Conservation (phyloP, 2,329 filamentous ascomycete genomes). For the Penicillium sclerotiorum region DNA sequence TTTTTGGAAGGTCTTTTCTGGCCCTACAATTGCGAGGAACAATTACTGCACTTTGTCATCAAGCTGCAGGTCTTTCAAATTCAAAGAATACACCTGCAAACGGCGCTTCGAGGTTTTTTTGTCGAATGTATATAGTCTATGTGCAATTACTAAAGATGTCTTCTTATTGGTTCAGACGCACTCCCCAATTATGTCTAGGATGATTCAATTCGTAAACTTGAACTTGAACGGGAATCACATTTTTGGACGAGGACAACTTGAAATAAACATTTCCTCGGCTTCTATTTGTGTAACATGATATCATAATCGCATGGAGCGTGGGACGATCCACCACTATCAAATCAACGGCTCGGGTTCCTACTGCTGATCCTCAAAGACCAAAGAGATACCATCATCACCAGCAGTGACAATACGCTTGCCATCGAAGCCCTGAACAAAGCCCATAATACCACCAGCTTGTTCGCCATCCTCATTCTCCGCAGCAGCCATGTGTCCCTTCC, state of each 20-base stretch:
- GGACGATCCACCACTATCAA: slow-evolving; percentile 3
- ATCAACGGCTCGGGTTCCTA: slow-evolving; percentile 12
- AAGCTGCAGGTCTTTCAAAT: slow-evolving; percentile 4
- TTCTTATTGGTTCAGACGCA: slow-evolving; percentile 18
- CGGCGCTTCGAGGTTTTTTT: slow-evolving; percentile 37
- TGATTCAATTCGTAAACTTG: too few species aligned
- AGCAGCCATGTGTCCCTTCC: slow-evolving; percentile 72
- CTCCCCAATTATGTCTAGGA: background rate
- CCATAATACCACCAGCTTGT: slow-evolving; percentile 83
- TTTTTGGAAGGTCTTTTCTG: slow-evolving; percentile 12
- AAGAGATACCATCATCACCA: slow-evolving; percentile 71
- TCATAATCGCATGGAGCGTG: slow-evolving; percentile 18
- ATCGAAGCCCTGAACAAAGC: slow-evolving; percentile 79
- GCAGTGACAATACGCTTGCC: slow-evolving; percentile 81
- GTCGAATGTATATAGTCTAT: slow-evolving; percentile 41
- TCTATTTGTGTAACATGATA: slow-evolving; percentile 23
- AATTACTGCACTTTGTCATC: slow-evolving; percentile 19
- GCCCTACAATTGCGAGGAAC: slow-evolving; percentile 6
- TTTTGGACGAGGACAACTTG: background rate
- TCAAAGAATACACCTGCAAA: slow-evolving; percentile 19
- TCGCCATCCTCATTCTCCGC: slow-evolving; percentile 61
- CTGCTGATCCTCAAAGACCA: slow-evolving; percentile 48
- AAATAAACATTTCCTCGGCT: background rate
- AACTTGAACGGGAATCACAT: too few species aligned
- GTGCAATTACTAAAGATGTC: slow-evolving; percentile 29